Percentiles rank a stretch among this genome's conserved stretches.
Conservation (phyloP, 2,329 filamentous ascomycete species). For the Sporothrix inflata region DNA sequence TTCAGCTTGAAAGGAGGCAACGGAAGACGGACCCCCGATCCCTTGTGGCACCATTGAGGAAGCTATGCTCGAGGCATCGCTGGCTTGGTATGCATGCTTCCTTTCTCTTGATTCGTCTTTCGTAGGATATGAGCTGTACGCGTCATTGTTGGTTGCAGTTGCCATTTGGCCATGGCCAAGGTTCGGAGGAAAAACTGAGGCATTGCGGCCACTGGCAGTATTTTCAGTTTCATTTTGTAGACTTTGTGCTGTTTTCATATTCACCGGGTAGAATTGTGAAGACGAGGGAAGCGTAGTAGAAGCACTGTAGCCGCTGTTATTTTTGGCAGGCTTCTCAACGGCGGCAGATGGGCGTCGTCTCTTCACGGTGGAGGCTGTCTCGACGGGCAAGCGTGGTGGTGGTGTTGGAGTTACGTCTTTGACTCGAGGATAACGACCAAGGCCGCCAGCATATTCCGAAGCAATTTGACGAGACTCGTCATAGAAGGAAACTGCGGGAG, state of each 20-base stretch:
- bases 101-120: conserved; percentile 38
- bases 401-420: conserved; percentile 45
- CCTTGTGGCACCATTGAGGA: conserved; percentile 46
- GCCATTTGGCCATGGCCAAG: not conserved
- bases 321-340: not conserved
- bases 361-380: conserved; percentile 27
- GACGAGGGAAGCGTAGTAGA: not conserved
- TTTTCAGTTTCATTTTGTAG: not conserved
- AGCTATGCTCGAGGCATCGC: conserved; percentile 46
- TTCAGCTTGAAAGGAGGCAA: conserved; percentile 33
- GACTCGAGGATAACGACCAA: conserved; percentile 69
- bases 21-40: conserved; percentile 40
- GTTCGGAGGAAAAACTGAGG: not conserved
- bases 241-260: not conserved
- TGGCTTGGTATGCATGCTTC: conserved; percentile 40
- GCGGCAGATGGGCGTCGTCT: not conserved
- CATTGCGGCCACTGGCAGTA: not conserved
- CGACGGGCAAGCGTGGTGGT: conserved; percentile 29
- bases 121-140: conserved; percentile 21
- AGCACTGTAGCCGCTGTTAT: not conserved
- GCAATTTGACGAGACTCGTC: conserved; percentile 91
- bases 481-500: conserved; percentile 67
- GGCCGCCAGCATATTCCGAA: conserved; percentile 82
- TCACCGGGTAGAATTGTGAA: not conserved
- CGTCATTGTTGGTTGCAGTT: not conserved